Conservation (phyloP, 73 alveolate species). For the Tetrahymena malaccensis region DNA sequence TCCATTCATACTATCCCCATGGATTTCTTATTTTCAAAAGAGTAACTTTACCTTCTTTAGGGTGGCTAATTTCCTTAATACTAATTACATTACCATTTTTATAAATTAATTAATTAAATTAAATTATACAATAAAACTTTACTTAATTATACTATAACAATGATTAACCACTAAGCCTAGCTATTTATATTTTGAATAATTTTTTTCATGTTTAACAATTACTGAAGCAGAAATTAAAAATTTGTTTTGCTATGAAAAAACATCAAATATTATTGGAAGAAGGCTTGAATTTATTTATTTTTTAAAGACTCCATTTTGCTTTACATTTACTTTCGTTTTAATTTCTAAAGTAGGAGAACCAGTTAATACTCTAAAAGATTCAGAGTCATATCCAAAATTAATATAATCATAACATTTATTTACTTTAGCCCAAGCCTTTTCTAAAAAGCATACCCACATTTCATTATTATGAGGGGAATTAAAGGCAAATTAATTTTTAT, state of each 20-base stretch:
- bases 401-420: conserved; percentile 81
- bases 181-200: too few species aligned
- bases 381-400: conserved; percentile 69
- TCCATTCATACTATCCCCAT: conserved; percentile 93
- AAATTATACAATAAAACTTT: too few species aligned
- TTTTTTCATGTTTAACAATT: too few species aligned
- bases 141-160: not conserved
- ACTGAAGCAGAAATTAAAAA: not conserved
- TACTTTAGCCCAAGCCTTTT: conserved; percentile 93
- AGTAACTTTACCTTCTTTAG: conserved; percentile 40
- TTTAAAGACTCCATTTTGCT: not conserved
- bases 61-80: not conserved
- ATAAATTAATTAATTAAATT: too few species aligned
- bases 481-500: not conserved
- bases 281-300: not conserved
- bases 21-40: conserved; percentile 89
- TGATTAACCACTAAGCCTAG: not conserved
- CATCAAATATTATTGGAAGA: not conserved
- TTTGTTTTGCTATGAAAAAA: not conserved
- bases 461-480: conserved; percentile 49
- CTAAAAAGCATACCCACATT: conserved; percentile 83
- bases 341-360: conserved; percentile 47
- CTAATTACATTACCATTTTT: not conserved
- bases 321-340: not conserved
- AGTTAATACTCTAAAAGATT: conserved; percentile 54